A percentile compares a stretch with the other conserved stretches of the same genome.
These are phyloP conservation scores for Melaleuca alternifolia DNA, from an alignment of 345 rosid species.

Conservation along the genomic window DNA sequence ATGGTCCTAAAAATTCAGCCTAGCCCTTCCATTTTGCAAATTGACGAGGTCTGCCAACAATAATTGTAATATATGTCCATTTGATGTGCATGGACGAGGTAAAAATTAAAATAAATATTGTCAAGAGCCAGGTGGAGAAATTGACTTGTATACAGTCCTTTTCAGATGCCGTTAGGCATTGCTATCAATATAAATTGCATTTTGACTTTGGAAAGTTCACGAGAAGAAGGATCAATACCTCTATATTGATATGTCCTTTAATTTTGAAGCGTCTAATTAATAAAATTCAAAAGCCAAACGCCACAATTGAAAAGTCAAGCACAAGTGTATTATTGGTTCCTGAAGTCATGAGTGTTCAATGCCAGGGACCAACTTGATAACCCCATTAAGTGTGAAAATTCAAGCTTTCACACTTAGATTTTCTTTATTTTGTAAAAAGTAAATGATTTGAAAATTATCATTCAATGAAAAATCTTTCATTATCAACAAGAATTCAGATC, in stretches of 20 bases:
- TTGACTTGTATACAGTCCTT: not conserved
- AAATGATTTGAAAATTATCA: too few relatives aligned
- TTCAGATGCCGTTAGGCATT: not conserved
- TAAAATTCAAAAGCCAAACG: not conserved
- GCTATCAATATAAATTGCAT: not conserved
- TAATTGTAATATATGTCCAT: not conserved
- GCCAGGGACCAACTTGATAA: not conserved
- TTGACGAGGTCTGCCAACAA: not conserved
- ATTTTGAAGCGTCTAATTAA: not conserved
- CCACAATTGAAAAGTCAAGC: not conserved
- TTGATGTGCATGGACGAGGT: not conserved
- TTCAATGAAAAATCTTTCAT: too few relatives aligned
- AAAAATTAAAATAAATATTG: not conserved
- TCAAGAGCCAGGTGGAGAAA: not conserved
- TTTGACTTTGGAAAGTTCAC: not conserved
- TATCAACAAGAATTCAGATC: too few relatives aligned
- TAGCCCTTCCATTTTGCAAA: not conserved
- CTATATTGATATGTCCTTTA: not conserved
- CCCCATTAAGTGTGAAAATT: not conserved
- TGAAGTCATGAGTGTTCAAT: not conserved
- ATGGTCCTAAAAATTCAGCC: not conserved
- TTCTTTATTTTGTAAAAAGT: too few relatives aligned
- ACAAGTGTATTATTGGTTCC: not conserved
- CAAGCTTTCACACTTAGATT: too few relatives aligned
- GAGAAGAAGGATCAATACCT: not conserved